Conservation (phyloP, 768 basidiomycete species). For the Cubamyces lactineus region DNA sequence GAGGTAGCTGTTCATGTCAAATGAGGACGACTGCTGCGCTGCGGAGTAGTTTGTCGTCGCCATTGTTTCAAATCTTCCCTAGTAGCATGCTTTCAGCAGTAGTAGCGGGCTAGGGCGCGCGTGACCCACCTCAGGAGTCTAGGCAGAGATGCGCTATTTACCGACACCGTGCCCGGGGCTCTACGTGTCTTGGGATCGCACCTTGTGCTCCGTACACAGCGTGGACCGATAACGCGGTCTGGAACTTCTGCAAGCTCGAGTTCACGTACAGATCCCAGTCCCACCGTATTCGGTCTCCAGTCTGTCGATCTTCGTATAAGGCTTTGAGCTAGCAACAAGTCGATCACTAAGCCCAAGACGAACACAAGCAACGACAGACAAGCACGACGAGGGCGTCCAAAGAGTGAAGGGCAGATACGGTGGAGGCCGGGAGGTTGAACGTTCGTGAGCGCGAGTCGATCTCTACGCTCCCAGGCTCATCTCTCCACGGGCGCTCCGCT, state of each 20-base stretch:
- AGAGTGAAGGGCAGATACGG: background rate
- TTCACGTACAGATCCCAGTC: no score
- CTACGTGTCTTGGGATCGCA: no score
- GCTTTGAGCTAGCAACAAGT: no score
- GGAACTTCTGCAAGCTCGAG: no score
- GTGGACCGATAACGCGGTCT: no score
- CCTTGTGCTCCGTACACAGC: no score
- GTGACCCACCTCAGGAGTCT: background rate
- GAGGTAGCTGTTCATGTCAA: conserved; percentile 25
- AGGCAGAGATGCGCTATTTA: no score
- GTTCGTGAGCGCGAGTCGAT: background rate
- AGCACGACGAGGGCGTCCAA: background rate
- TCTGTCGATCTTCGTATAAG: no score
- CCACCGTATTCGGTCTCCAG: no score
- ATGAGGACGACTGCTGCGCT: conserved; percentile 15
- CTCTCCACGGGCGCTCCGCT: background rate
- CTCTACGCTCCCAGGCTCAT: background rate
- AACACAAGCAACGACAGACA: background rate
- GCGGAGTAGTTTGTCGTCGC: conserved; percentile 14
- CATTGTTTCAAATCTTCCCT: conserved; percentile 13
- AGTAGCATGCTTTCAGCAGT: background rate
- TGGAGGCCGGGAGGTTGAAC: background rate
- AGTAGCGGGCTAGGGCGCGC: background rate
- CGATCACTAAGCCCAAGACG: background rate
- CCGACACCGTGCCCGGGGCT: no score